Evolutionary conservation across 2,329 filamentous ascomycete genomes (phyloP).

Genomic region (Phialophora tarda): DNA sequence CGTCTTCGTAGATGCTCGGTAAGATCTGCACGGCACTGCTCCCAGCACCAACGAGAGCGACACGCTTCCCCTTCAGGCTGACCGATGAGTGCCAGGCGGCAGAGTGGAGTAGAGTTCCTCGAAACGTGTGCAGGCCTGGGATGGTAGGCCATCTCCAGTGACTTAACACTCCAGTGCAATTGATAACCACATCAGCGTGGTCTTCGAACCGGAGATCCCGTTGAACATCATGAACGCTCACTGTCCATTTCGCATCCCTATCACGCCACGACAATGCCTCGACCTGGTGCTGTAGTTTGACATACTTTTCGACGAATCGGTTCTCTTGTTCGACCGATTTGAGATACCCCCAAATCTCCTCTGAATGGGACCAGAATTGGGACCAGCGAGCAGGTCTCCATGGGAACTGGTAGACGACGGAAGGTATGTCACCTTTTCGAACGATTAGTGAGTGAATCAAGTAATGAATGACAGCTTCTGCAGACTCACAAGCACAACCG

Average conservation of each 20-base stretch:
- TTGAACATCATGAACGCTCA: conserved; percentile 37
- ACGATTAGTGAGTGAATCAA: not conserved
- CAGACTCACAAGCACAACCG: conserved; percentile 48
- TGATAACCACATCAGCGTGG: conserved; percentile 40
- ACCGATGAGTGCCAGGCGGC: conserved; percentile 43
- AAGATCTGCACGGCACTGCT: conserved; percentile 41
- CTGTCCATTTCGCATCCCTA: conserved; percentile 40
- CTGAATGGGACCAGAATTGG: conserved; percentile 35
- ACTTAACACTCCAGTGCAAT: conserved; percentile 48
- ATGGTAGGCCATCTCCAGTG: conserved; percentile 48
- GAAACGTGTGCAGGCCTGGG: conserved; percentile 44
- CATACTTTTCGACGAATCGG: conserved; percentile 37
- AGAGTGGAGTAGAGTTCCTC: conserved; percentile 45
- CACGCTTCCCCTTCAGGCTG: conserved; percentile 39
- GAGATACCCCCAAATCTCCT: conserved; percentile 42
- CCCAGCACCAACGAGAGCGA: conserved; percentile 40
- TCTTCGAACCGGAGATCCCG: conserved; percentile 36
- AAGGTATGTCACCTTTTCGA: conserved; percentile 25
- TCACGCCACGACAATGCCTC: conserved; percentile 41
- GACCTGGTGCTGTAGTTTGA: conserved; percentile 40
- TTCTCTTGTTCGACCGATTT: conserved; percentile 24
- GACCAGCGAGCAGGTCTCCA: conserved; percentile 44
- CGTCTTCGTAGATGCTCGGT: conserved; percentile 48
- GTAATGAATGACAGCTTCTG: not conserved
- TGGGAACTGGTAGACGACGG: conserved; percentile 44